These are phyloP conservation scores for Guyanaporus albipodus DNA, from an alignment of 768 basidiomycete species.

Conservation along the genomic window DNA sequence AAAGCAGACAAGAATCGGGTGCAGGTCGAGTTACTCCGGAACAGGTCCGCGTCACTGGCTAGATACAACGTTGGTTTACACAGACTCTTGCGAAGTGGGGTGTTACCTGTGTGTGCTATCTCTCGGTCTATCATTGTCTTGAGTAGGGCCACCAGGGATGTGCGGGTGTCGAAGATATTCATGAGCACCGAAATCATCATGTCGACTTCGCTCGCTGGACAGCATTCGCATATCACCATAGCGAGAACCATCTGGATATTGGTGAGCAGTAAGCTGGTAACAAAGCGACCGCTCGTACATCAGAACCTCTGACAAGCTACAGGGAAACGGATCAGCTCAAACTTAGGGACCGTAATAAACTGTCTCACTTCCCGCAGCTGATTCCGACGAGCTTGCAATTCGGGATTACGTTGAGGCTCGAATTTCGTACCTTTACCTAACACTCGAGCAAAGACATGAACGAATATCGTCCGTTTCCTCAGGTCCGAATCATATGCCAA, in stretches of 20 bases:
- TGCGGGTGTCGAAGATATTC: conserved; percentile 78
- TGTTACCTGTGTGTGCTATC: conserved; percentile 67
- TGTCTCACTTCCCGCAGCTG: conserved; percentile 56
- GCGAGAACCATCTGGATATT: conserved; percentile 63
- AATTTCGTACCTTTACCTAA: conserved; percentile 79
- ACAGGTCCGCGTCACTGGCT: conserved; percentile 80
- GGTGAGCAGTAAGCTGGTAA: conserved; percentile 7
- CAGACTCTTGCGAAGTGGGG: not conserved
- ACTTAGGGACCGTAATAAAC: not conserved
- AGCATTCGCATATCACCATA: conserved; percentile 83
- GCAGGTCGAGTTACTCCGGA: conserved; percentile 84
- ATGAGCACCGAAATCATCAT: conserved; percentile 82
- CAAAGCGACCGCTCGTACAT: conserved; percentile 43
- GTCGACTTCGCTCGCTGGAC: conserved; percentile 74
- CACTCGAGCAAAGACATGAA: conserved; percentile 79
- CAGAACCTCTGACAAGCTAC: conserved; percentile 69
- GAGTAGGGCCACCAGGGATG: conserved; percentile 66
- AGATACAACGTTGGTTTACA: conserved; percentile 7
- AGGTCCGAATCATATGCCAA: conserved; percentile 73
- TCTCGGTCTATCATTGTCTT: conserved; percentile 86
- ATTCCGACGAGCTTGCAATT: conserved; percentile 44
- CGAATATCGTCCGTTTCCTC: conserved; percentile 72
- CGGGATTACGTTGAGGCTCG: conserved; percentile 51
- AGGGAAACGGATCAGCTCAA: conserved; percentile 4
- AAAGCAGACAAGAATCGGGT: conserved; percentile 85